Percentiles rank a stretch among this genome's conserved stretches.
These are phyloP conservation scores for Teratosphaeriaceae sp. DNA, from an alignment of 2,329 filamentous ascomycete species.

Conservation along the genomic window DNA sequence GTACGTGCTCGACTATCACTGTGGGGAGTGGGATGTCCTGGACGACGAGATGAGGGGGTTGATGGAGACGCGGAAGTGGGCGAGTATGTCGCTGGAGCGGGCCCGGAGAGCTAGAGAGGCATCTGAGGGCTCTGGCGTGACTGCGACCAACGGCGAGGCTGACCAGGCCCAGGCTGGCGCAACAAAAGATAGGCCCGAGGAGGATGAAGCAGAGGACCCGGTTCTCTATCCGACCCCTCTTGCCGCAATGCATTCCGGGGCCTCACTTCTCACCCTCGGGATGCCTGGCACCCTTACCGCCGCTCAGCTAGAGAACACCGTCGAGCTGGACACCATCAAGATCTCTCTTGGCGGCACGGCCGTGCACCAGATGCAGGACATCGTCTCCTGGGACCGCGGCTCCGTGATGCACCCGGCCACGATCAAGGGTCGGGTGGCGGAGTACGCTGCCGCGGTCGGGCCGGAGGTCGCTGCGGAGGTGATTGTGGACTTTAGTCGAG, in stretches of 20 bases:
- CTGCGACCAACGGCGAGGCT: no score
- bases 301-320: conserved; percentile 42
- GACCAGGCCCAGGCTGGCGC: no score
- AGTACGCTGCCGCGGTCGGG: conserved; percentile 61
- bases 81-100: conserved; percentile 35
- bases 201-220: conserved; percentile 15
- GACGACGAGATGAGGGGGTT: conserved; percentile 28
- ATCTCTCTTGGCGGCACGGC: conserved; percentile 39
- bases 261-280: conserved; percentile 52
- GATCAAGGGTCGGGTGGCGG: conserved; percentile 58
- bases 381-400: conserved; percentile 54
- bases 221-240: conserved; percentile 20
- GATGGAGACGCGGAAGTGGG: conserved; percentile 52
- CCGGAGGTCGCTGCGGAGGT: conserved; percentile 29
- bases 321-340: conserved; percentile 55
- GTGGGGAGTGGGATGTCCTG: conserved; percentile 25
- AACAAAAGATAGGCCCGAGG: not conserved
- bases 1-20: conserved; percentile 61
- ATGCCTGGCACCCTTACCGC: conserved; percentile 62
- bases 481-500: conserved; percentile 4
- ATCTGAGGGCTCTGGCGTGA: no score
- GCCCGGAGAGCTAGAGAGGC: conserved; percentile 15
- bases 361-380: conserved; percentile 37
- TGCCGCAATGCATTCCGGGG: conserved; percentile 28
- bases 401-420: conserved; percentile 26